Evolutionary conservation across 148 eudicot species (phyloP).

Genomic region (Nyssa sinensis): DNA sequence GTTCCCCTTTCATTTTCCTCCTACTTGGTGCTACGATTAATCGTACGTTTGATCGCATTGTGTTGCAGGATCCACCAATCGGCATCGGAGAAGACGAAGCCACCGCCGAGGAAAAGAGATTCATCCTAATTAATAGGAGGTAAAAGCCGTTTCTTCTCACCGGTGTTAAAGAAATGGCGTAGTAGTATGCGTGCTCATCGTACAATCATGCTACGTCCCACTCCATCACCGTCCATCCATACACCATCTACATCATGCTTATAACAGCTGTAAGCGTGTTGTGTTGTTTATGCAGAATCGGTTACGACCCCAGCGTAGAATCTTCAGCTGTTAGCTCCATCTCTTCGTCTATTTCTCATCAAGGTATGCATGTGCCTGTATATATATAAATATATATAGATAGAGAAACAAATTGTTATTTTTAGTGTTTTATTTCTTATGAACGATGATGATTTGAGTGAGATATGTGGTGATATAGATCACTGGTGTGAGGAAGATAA

Average conservation of each 20-base stretch:
- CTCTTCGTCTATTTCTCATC: not conserved
- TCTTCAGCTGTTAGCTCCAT: not conserved
- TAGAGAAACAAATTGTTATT: too few species aligned
- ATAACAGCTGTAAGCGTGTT: not conserved
- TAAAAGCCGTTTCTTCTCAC: not conserved
- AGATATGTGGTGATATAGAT: too few species aligned
- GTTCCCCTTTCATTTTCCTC: not conserved
- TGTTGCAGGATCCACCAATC: not conserved
- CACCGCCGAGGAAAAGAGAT: not conserved
- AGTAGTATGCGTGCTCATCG: too few species aligned
- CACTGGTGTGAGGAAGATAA: slow-evolving; percentile 7
- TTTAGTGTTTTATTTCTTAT: too few species aligned
- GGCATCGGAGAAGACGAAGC: not conserved
- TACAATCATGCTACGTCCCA: too few species aligned
- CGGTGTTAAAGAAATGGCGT: not conserved
- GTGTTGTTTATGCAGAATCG: not conserved
- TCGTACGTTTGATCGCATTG: not conserved
- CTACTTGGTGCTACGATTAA: not conserved
- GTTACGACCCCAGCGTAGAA: not conserved
- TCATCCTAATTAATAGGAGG: not conserved
- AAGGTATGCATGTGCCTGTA: not conserved
- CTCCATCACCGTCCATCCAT: too few species aligned
- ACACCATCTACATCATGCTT: too few species aligned
- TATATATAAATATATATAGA: not conserved
- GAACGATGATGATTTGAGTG: too few species aligned